These are phyloP conservation scores for Furcasterigmium sp. DNA, from an alignment of 2,329 filamentous ascomycete species.

Conservation along the genomic window DNA sequence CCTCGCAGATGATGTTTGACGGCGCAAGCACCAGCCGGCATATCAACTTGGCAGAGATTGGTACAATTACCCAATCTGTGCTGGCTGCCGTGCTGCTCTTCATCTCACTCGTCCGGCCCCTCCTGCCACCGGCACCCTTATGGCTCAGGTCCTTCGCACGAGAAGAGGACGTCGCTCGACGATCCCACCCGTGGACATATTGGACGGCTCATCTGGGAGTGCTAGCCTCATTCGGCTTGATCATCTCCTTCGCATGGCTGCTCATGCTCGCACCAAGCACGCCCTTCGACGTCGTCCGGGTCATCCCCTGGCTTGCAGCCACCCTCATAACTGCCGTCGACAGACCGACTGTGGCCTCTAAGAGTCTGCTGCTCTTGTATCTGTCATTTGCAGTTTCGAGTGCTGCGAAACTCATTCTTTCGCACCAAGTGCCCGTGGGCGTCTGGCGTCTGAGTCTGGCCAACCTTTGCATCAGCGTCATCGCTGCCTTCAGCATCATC, in stretches of 20 bases:
- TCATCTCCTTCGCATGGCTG: slow-evolving; percentile 23
- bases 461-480: slow-evolving; percentile 15
- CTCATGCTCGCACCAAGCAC: slow-evolving; percentile 19
- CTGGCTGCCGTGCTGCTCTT: slow-evolving; percentile 23
- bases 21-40: too few relatives aligned
- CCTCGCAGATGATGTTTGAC: too few relatives aligned
- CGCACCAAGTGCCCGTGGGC: too few relatives aligned
- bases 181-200: slow-evolving; percentile 26
- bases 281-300: slow-evolving; percentile 22
- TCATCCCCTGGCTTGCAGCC: slow-evolving; percentile 32
- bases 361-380: slow-evolving; percentile 33
- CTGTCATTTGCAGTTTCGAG: slow-evolving; percentile 24
- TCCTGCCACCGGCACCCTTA: slow-evolving; percentile 25
- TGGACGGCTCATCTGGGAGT: slow-evolving; percentile 31
- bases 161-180: slow-evolving; percentile 19
- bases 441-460: slow-evolving; percentile 15
- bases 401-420: slow-evolving; percentile 19
- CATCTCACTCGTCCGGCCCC: slow-evolving; percentile 15
- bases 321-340: slow-evolving; percentile 29
- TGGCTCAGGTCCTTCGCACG: slow-evolving; percentile 39
- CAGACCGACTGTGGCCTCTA: slow-evolving; percentile 35
- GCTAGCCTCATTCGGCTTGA: slow-evolving; percentile 27
- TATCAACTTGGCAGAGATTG: too few relatives aligned
- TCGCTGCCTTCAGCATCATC: slow-evolving; percentile 32
- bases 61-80: slow-evolving; percentile 20